phyloP scores from a whole-genome alignment of 768 basidiomycete genomes.

The Hericium alpestre region DNA sequence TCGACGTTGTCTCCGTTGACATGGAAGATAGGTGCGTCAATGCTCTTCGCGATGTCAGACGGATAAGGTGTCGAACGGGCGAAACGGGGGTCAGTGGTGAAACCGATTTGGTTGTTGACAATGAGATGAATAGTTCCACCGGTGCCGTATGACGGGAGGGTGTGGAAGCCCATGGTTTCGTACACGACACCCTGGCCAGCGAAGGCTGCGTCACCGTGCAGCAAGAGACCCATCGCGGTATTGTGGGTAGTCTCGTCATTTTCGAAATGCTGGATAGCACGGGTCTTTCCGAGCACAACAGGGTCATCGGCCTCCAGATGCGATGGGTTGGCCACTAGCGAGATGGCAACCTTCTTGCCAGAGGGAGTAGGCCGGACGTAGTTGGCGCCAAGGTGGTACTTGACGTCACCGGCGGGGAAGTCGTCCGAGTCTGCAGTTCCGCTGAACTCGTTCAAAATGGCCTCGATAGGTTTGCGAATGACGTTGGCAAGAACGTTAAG shows the following conservation, averaged over 20 bases:
- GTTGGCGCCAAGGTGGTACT: constrained; percentile 98
- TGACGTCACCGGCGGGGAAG: constrained; percentile 91
- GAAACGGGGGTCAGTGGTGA: constrained; percentile 97
- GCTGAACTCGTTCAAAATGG: constrained; percentile 93
- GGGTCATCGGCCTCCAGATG: constrained; percentile 97
- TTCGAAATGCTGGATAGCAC: constrained; percentile 92
- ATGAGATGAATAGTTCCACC: constrained; percentile 98
- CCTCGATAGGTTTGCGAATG: constrained; percentile 96
- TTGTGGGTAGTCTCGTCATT: constrained; percentile 69
- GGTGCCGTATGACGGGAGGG: constrained; percentile 89
- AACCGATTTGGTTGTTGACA: constrained; percentile 98
- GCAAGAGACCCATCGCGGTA: constrained; percentile 88
- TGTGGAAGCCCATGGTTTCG: constrained; percentile 98
- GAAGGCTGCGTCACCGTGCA: constrained; percentile 98
- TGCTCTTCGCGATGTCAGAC: constrained; percentile 96
- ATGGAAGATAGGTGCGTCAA: constrained; percentile 98
- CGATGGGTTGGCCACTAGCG: constrained; percentile 96
- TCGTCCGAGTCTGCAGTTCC: constrained; percentile 59
- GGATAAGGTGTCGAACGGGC: constrained; percentile 96
- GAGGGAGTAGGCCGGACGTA: constrained; percentile 96
- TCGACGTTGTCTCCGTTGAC: constrained; percentile 98
- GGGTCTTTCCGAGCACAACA: constrained; percentile 98
- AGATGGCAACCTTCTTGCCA: constrained; percentile 94
- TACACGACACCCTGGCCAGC: constrained; percentile 98
- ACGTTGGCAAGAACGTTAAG: constrained; percentile 97